A percentile compares a stretch with the other conserved stretches of the same genome.
These are phyloP conservation scores for Umbelopsis sp. DNA, from an alignment of 371 early-diverging fungal genomes.

Conservation along the genomic window DNA sequence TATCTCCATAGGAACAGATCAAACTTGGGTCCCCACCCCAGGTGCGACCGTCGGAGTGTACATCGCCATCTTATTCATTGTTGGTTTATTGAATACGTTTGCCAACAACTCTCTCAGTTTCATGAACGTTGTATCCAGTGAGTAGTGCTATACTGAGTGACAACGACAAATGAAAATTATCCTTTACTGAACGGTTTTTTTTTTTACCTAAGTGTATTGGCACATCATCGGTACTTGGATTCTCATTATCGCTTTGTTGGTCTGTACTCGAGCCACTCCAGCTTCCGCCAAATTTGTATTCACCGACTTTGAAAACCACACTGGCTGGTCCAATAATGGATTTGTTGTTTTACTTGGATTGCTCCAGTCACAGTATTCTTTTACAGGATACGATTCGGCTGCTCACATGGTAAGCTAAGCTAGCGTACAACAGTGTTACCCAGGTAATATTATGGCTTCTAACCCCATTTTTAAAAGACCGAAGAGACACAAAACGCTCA, in stretches of 20 bases:
- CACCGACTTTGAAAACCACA: conserved; percentile 44
- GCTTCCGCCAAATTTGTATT: conserved; percentile 51
- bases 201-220: conserved; percentile 32
- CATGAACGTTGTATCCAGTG: conserved; percentile 43
- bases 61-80: conserved; percentile 43
- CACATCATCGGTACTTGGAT: conserved; percentile 42
- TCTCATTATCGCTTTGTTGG: conserved; percentile 36
- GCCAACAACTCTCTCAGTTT: conserved; percentile 46
- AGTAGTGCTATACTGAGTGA: neutral
- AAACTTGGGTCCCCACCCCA: conserved; percentile 11
- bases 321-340: conserved; percentile 41
- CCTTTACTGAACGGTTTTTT: neutral
- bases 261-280: conserved; percentile 41
- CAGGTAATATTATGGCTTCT: neutral
- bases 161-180: neutral
- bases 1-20: conserved; percentile 16
- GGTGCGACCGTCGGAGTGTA: conserved; percentile 37
- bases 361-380: conserved; percentile 43
- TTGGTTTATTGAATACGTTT: conserved; percentile 50
- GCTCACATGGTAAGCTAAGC: conserved; percentile 54
- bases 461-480: conserved; percentile 44
- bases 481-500: conserved; percentile 60
- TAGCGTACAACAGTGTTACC: too few relatives aligned
- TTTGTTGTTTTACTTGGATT: conserved; percentile 55
- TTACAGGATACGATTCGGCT: conserved; percentile 61